phyloP scores from a whole-genome alignment of 2,329 filamentous ascomycete species.

The Trichoderma brevicompactum region DNA sequence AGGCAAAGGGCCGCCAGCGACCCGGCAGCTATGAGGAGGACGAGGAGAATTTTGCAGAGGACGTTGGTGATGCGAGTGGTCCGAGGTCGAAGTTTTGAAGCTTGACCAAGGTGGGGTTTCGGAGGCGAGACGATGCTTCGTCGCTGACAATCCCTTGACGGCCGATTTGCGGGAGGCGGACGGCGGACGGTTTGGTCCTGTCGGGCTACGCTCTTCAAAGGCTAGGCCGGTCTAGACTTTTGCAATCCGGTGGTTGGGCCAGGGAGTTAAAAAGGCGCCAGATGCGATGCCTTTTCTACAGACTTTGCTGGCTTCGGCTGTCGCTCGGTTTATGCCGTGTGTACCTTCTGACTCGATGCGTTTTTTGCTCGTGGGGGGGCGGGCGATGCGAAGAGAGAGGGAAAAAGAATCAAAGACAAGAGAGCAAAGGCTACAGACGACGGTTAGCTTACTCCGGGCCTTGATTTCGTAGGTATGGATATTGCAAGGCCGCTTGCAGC shows the following conservation, averaged over 20 bases:
- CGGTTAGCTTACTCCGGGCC: not conserved
- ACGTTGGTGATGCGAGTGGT: constrained; percentile 14
- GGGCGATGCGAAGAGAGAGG: constrained; percentile 8
- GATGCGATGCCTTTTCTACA: constrained; percentile 3
- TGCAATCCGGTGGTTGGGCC: constrained; percentile 8
- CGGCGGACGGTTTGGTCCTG: constrained; percentile 27
- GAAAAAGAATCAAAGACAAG: not conserved
- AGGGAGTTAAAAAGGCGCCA: not conserved
- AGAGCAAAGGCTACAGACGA: not conserved
- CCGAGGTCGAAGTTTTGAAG: constrained; percentile 23
- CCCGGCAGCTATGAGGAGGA: constrained; percentile 13
- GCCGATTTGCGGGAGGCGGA: constrained; percentile 29
- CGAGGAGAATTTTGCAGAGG: constrained; percentile 12
- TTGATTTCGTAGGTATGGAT: constrained; percentile 10
- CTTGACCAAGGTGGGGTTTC: constrained; percentile 24
- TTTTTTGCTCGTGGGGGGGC: constrained; percentile 9
- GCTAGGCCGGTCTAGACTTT: constrained; percentile 29
- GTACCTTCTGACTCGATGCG: constrained; percentile 6
- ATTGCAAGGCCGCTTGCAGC: not conserved
- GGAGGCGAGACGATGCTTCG: constrained; percentile 20
- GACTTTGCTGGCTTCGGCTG: constrained; percentile 15
- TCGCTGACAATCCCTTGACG: constrained; percentile 22
- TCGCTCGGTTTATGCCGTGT: constrained; percentile 24
- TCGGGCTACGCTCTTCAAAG: constrained; percentile 17
- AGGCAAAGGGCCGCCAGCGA: constrained; percentile 28